Evolutionary conservation across 441 rosid species (phyloP), one percentile per base, ranked within the genome.

Genomic region (Raphanus hybrid): DNA sequence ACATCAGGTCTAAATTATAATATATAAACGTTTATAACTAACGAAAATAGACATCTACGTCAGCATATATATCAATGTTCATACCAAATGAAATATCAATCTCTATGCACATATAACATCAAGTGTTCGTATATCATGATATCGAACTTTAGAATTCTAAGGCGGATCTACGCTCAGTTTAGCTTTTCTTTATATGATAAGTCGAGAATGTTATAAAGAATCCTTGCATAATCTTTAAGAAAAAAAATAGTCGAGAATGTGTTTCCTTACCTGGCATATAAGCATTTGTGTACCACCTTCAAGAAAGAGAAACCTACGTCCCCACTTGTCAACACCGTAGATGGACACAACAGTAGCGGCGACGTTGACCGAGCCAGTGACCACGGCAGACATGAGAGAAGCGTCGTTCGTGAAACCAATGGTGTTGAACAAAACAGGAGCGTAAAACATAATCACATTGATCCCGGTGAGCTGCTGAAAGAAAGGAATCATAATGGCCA

Each of bases 391-490:
- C 82, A 86, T 80, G 20, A 87, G 86, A 3, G 91, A 64, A 29
- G 89, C 82, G 8, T 83, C 83, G 16, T 80, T 83, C 0, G 87
- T 80, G 48, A 84, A 74, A 16, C 89, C 86, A 1, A 87, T 82
- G 8, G 85, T 83, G 62, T 80, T 77, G 69, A 87, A 87, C 71
- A 87, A 60, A 34, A 86, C 81, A 1, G 89, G 91, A 12, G 89
- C 89, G 60, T 87, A 87, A 59, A 87, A 87, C 76, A 85, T 58
- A 32, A 87, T 84, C 32, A 86, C 87, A 59, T 86, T 87, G 74
- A 87, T 87, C 8, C 89, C 91, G 4, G 91, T 87, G 0, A 87
- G 74, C 50, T 84, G 87, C 72, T 83, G 86, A 66, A 87, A 87
- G 20, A 86, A 80, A 0, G 91, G 89, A 39, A 86, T 82, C 69